Percentiles rank a stretch among this genome's conserved stretches.
These are phyloP conservation scores for Thielaviopsis populi DNA, from an alignment of 2,329 filamentous ascomycete genomes.

Conservation along the genomic window DNA sequence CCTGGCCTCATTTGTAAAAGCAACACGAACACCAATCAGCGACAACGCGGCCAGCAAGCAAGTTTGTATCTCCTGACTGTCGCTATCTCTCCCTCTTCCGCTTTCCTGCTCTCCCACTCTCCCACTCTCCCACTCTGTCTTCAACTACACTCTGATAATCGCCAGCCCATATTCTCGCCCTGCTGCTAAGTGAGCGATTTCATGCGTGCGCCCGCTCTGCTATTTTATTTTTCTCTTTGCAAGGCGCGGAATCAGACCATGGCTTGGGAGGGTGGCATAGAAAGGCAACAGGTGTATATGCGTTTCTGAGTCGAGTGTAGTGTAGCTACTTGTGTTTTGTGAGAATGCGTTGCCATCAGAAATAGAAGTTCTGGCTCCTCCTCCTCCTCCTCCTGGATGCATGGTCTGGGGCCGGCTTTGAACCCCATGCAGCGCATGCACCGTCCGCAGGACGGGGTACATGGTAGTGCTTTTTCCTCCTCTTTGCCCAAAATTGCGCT, in stretches of 20 bases:
- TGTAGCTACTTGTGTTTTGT: neutral
- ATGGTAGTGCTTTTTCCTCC: neutral
- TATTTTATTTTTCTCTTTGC: neutral
- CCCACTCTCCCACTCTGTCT: no score
- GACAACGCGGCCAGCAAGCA: neutral
- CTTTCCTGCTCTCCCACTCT: no score
- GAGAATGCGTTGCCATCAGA: neutral
- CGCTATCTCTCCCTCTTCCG: no score
- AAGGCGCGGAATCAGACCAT: neutral
- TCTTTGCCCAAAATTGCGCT: no score
- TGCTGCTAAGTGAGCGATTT: neutral
- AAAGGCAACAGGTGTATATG: neutral
- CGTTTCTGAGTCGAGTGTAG: no score
- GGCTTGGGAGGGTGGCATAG: neutral
- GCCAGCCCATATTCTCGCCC: no score
- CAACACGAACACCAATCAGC: neutral
- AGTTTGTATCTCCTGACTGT: no score
- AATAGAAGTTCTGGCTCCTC: neutral
- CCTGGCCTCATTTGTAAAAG: conserved; percentile 3
- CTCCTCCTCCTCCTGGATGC: no score
- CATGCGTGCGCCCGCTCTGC: neutral
- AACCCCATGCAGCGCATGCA: neutral
- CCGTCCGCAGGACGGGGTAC: neutral
- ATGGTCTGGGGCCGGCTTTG: neutral
- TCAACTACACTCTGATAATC: neutral